Percentiles rank a stretch among this genome's conserved stretches.
These are phyloP conservation scores for Paspalum vaginatum DNA, from an alignment of 176 grass and related monocot genomes.

Conservation along the genomic window DNA sequence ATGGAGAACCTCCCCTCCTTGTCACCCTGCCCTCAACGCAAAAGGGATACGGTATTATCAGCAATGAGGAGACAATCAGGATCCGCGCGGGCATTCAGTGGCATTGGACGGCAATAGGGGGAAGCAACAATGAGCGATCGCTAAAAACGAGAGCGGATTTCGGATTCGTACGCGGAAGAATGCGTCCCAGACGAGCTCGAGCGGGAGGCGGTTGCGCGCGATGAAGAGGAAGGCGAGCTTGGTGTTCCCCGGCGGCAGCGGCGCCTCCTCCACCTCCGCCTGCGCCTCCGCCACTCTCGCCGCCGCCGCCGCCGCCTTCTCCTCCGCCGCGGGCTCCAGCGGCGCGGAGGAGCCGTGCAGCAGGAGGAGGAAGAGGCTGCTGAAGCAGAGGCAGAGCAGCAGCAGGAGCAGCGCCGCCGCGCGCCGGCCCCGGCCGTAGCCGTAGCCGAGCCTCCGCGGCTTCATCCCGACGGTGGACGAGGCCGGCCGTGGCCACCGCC, in stretches of 20 bases:
- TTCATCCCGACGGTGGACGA: slow-evolving; percentile 37
- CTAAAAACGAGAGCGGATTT: not conserved
- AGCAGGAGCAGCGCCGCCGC: slow-evolving; percentile 35
- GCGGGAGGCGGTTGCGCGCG: slow-evolving; percentile 87
- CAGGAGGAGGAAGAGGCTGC: slow-evolving; percentile 32
- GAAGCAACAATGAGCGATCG: not conserved
- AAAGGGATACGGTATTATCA: not conserved
- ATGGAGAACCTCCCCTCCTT: slow-evolving; percentile 78
- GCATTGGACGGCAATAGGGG: not conserved
- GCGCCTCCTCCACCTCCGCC: slow-evolving; percentile 64
- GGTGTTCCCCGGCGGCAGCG: slow-evolving; percentile 52
- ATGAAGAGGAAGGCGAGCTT: slow-evolving; percentile 94
- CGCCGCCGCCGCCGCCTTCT: not conserved
- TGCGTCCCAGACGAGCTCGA: slow-evolving; percentile 91
- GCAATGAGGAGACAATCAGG: not conserved
- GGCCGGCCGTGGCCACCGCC: not conserved
- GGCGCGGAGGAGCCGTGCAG: slow-evolving; percentile 46
- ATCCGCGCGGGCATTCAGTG: not conserved
- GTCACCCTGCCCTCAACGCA: slow-evolving; percentile 50
- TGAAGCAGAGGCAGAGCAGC: slow-evolving; percentile 53
- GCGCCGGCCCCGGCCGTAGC: slow-evolving; percentile 34
- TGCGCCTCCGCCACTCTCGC: not conserved
- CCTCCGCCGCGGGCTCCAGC: slow-evolving; percentile 8
- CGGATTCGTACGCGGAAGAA: slow-evolving; percentile 69
- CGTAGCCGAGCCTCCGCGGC: slow-evolving; percentile 40